Evolutionary conservation across 78 protist genomes (phyloP).

Genomic region (Trichosphaerium sp.): DNA sequence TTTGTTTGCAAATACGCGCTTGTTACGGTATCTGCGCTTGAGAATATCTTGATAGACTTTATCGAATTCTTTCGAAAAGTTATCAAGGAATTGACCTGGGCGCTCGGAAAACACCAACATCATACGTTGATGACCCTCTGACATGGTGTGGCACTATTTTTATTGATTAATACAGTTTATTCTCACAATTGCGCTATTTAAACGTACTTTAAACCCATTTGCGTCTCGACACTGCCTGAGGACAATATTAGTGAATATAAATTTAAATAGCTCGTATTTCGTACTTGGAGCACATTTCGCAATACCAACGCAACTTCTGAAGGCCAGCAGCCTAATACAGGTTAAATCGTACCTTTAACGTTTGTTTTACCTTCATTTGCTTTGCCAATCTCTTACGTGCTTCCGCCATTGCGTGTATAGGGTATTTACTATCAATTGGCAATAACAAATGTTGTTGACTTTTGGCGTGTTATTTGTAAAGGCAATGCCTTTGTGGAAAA

Average conservation of each 20-base stretch:
- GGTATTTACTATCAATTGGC: no score
- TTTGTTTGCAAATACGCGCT: slow-evolving; percentile 54
- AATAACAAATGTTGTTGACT: no score
- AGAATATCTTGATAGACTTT: slow-evolving; percentile 47
- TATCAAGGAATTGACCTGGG: slow-evolving; percentile 39
- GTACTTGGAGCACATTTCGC: slow-evolving; percentile 88
- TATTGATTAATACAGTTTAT: neutral
- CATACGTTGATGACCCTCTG: slow-evolving; percentile 77
- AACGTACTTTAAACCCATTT: slow-evolving; percentile 86
- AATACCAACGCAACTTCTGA: slow-evolving; percentile 84
- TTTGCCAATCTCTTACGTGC: no score
- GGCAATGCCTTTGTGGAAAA: no score
- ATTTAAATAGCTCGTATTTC: neutral
- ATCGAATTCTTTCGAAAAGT: slow-evolving; percentile 67
- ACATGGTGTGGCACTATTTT: slow-evolving; percentile 64
- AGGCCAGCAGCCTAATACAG: no score
- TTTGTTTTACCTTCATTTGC: no score
- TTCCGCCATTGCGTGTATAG: no score
- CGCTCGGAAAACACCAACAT: slow-evolving; percentile 58
- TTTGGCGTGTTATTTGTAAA: no score
- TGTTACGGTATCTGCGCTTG: slow-evolving; percentile 36
- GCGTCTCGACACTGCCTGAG: slow-evolving; percentile 86
- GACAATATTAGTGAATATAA: neutral
- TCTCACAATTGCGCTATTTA: neutral
- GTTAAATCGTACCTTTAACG: no score